A percentile compares a stretch with the other conserved stretches of the same genome.
Conservation (phyloP, 2,329 filamentous ascomycete genomes). For the Exophiala mesophila region DNA sequence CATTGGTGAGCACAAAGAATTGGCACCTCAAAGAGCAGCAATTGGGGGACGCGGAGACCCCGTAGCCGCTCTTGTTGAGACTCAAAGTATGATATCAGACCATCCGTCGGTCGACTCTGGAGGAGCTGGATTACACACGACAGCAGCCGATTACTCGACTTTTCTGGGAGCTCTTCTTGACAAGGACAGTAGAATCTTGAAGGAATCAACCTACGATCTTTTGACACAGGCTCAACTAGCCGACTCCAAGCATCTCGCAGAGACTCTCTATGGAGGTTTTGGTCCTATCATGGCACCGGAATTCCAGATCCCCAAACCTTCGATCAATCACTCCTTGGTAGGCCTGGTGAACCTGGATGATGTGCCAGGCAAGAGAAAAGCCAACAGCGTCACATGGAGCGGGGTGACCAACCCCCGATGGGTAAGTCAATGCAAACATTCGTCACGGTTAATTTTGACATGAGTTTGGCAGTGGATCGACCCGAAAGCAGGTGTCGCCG, state of each 20-base stretch:
- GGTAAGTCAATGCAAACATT: slow-evolving; percentile 1
- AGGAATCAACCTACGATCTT: not conserved
- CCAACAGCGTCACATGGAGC: slow-evolving; percentile 2
- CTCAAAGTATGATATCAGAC: not conserved
- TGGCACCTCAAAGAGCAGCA: slow-evolving; percentile 1
- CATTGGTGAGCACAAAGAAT: slow-evolving; percentile 35
- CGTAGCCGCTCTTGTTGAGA: not conserved
- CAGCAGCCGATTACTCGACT: slow-evolving; percentile 19
- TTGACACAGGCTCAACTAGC: not conserved
- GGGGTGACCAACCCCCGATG: slow-evolving; percentile 5
- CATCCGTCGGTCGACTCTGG: slow-evolving; percentile 11
- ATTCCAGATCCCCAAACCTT: not conserved
- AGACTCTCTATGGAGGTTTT: not conserved
- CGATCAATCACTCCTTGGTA: slow-evolving; percentile 2
- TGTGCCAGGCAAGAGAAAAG: not conserved
- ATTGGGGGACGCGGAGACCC: not conserved
- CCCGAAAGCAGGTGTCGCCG: slow-evolving; percentile 3
- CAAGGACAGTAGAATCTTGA: slow-evolving; percentile 1
- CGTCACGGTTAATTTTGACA: not conserved
- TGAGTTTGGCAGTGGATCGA: slow-evolving; percentile 3
- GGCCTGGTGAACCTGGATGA: slow-evolving; percentile 5
- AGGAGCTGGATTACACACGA: slow-evolving; percentile 24
- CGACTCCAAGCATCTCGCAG: not conserved
- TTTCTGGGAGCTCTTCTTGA: slow-evolving; percentile 19
- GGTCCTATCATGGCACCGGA: not conserved